phyloP scores from a whole-genome alignment of 768 basidiomycete genomes.

The Trametes cubensis region DNA sequence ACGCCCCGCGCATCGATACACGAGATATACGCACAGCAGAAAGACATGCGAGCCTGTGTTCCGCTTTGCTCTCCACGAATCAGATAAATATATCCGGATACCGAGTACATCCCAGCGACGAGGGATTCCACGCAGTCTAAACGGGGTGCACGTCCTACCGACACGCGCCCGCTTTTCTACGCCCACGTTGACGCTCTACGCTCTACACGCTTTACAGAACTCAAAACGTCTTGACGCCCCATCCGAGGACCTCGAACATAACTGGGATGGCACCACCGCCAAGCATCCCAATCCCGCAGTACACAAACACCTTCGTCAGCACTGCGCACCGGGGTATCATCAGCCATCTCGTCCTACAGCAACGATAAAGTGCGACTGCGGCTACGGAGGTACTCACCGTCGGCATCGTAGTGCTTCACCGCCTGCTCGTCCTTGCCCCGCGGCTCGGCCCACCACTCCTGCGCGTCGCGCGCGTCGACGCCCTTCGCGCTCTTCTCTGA shows the following conservation, averaged over 20 bases:
- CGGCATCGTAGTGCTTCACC: constrained; percentile 82
- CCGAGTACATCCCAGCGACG: too few relatives aligned
- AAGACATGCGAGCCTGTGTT: too few relatives aligned
- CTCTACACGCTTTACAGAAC: not conserved
- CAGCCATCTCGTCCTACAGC: not conserved
- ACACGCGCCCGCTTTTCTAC: not conserved
- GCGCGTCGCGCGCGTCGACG: constrained; percentile 7
- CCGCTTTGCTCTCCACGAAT: too few relatives aligned
- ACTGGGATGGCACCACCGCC: constrained; percentile 65
- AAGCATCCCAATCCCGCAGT: constrained; percentile 80
- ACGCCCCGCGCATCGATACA: too few relatives aligned
- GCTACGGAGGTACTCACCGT: constrained; percentile 56
- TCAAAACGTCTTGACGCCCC: constrained; percentile 50
- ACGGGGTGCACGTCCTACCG: not conserved
- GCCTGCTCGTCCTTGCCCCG: constrained; percentile 9
- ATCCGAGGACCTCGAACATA: constrained; percentile 67
- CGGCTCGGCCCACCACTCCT: constrained; percentile 10
- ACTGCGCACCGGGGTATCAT: constrained; percentile 46
- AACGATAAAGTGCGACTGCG: not conserved
- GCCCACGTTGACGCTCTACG: too few relatives aligned
- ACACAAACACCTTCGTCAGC: constrained; percentile 88
- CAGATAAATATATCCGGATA: too few relatives aligned
- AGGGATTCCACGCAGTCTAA: too few relatives aligned
- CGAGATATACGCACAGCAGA: too few relatives aligned
- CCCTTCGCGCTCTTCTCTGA: constrained; percentile 9